These are phyloP conservation scores for Amyloporia xantha DNA, from an alignment of 768 basidiomycete genomes.

Conservation along the genomic window DNA sequence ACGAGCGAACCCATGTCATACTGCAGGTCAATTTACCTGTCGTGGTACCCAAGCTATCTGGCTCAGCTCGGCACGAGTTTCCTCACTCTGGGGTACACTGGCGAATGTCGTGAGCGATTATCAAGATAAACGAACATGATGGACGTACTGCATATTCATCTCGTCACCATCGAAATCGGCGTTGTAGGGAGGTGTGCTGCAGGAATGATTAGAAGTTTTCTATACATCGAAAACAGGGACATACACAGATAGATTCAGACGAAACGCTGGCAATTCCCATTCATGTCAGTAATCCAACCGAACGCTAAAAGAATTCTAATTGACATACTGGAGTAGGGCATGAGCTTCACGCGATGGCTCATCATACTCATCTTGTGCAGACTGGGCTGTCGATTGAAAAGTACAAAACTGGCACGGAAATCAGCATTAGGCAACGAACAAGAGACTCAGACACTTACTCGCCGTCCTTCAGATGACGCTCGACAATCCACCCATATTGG, in stretches of 20 bases:
- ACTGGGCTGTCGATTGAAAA: conserved; percentile 98
- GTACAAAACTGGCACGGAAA: conserved; percentile 54
- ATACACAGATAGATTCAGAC: conserved; percentile 95
- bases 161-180: conserved; percentile 99
- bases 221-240: conserved; percentile 27
- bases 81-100: conserved; percentile 96
- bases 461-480: conserved; percentile 95
- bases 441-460: conserved; percentile 59
- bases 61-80: conserved; percentile 95
- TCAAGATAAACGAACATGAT: background rate
- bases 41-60: conserved; percentile 99
- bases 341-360: conserved; percentile 94
- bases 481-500: conserved; percentile 98
- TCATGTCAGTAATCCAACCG: no score
- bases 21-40: conserved; percentile 45
- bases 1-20: background rate
- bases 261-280: conserved; percentile 94
- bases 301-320: no score
- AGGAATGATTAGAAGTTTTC: conserved; percentile 7
- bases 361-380: conserved; percentile 99
- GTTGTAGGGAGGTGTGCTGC: conserved; percentile 92
- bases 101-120: background rate
- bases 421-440: background rate
- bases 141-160: conserved; percentile 99
- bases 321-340: conserved; percentile 93